Percentiles rank a stretch among this genome's conserved stretches.
These are phyloP conservation scores for Zymoseptoria tritici DNA, from an alignment of 2,329 filamentous ascomycete species.

Conservation along the genomic window DNA sequence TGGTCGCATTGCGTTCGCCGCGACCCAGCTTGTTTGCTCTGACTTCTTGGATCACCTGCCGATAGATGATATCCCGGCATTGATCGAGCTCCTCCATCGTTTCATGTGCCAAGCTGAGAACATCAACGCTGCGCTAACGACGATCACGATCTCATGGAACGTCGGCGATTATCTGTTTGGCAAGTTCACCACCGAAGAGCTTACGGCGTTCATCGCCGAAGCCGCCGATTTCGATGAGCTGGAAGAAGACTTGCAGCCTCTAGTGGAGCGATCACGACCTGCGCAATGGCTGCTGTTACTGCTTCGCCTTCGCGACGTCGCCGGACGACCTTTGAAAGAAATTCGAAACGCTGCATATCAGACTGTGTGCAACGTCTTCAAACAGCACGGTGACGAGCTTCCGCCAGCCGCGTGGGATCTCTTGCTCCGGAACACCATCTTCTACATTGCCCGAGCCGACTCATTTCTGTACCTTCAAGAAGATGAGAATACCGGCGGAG, in stretches of 20 bases:
- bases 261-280: conserved; percentile 27
- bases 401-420: conserved; percentile 73
- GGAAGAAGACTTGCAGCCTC: conserved; percentile 12
- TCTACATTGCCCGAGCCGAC: conserved; percentile 58
- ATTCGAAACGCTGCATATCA: conserved; percentile 83
- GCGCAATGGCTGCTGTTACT: conserved; percentile 74
- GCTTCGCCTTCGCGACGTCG: conserved; percentile 62
- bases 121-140: conserved; percentile 91
- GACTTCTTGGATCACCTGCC: conserved; percentile 73
- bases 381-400: conserved; percentile 78
- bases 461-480: conserved; percentile 12
- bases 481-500: not conserved
- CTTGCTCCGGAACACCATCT: conserved; percentile 72
- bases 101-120: conserved; percentile 89
- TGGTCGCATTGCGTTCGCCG: conserved; percentile 79
- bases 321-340: conserved; percentile 64
- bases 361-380: conserved; percentile 82
- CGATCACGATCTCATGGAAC: conserved; percentile 93
- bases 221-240: conserved; percentile 18
- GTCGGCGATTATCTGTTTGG: conserved; percentile 75
- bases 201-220: conserved; percentile 23
- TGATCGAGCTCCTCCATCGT: conserved; percentile 80
- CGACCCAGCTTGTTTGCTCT: conserved; percentile 85
- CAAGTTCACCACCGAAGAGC: conserved; percentile 35
- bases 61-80: conserved; percentile 64